These are phyloP conservation scores for Fennellomyces sp. DNA, from an alignment of 371 early-diverging fungal genomes.

Conservation along the genomic window DNA sequence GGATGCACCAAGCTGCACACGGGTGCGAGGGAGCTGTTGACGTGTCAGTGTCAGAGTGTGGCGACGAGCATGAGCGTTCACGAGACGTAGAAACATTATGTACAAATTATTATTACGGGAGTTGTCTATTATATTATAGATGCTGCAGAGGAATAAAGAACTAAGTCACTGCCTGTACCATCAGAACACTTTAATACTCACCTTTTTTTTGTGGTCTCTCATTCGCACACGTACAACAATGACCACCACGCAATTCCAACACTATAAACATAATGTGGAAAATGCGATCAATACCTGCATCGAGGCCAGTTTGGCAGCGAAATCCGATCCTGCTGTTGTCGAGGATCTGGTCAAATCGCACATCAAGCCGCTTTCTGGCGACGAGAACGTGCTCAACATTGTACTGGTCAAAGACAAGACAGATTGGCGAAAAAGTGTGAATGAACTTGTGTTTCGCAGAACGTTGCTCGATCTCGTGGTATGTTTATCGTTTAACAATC, in stretches of 20 bases:
- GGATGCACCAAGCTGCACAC: not conserved
- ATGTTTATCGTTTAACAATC: conserved; percentile 1
- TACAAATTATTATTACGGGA: no score
- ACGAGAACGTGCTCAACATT: conserved; percentile 2
- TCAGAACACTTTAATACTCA: not conserved
- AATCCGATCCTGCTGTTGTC: not conserved
- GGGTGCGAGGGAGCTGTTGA: not conserved
- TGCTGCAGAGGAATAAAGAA: no score
- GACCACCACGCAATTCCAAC: not conserved
- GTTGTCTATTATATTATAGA: no score
- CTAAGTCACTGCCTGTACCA: no score
- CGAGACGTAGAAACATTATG: not conserved
- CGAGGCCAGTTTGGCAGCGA: not conserved
- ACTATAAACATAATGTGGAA: not conserved
- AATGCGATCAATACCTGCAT: not conserved
- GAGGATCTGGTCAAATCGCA: not conserved
- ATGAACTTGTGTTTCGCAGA: conserved; percentile 38
- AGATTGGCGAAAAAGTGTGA: conserved; percentile 48
- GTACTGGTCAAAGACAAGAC: conserved; percentile 16
- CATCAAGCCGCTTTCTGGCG: conserved; percentile 1
- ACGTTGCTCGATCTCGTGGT: conserved; percentile 29
- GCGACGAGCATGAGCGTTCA: not conserved
- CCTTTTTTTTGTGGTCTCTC: not conserved
- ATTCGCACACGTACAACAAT: not conserved
- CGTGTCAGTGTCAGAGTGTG: not conserved